Evolutionary conservation across 2,329 filamentous ascomycete genomes (phyloP).

Genomic region (Fusarium liriodendri): DNA sequence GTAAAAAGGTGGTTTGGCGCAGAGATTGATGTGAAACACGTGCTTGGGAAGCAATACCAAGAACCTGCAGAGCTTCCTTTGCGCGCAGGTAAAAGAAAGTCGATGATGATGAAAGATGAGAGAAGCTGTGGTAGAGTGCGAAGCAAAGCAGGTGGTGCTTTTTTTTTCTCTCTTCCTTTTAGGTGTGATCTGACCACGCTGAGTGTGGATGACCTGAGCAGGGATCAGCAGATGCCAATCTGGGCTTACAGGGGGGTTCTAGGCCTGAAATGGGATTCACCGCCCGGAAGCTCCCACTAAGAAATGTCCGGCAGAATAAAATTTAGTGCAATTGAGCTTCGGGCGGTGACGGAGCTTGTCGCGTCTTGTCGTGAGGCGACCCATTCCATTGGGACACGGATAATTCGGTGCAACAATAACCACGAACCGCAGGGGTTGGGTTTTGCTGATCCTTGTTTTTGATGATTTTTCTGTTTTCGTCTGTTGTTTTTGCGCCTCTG

Average conservation of each 20-base stretch:
- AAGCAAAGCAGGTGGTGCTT: slow-evolving; percentile 8
- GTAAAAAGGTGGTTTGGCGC: not conserved
- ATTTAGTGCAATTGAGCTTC: slow-evolving; percentile 15
- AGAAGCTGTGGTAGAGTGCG: slow-evolving; percentile 19
- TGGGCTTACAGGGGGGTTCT: slow-evolving; percentile 22
- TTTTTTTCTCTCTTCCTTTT: slow-evolving; percentile 19
- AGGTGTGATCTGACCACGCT: slow-evolving; percentile 35
- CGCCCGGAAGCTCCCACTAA: slow-evolving; percentile 22
- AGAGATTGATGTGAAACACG: not conserved
- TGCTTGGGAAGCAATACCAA: not conserved
- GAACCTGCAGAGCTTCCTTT: not conserved
- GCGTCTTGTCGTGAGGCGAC: slow-evolving; percentile 7
- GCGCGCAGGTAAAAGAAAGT: not conserved
- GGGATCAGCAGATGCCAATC: slow-evolving; percentile 20
- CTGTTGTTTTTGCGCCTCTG: not conserved
- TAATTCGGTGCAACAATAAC: not conserved
- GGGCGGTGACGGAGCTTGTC: slow-evolving; percentile 24
- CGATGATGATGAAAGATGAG: slow-evolving; percentile 26
- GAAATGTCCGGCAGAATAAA: slow-evolving; percentile 27
- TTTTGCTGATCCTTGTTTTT: not conserved
- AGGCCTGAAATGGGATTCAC: slow-evolving; percentile 20
- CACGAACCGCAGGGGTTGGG: not conserved
- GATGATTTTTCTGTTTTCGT: not conserved
- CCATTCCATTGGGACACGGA: slow-evolving; percentile 15
- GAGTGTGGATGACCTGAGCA: slow-evolving; percentile 19